phyloP scores from a whole-genome alignment of 2,329 filamentous ascomycete species.

The Stylonectria norvegica region DNA sequence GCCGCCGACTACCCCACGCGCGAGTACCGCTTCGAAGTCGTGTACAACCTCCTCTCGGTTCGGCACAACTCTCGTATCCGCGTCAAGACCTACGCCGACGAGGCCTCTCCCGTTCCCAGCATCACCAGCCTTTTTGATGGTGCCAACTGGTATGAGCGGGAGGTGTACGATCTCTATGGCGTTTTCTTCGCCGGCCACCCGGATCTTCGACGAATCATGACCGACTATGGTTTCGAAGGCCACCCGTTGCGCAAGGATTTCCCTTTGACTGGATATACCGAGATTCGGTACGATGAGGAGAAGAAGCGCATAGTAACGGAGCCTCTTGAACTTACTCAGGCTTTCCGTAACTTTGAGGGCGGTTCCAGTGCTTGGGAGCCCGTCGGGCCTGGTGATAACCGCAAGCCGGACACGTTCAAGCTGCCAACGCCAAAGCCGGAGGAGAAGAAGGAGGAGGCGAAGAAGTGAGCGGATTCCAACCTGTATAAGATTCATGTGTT shows the following conservation, averaged over 20 bases:
- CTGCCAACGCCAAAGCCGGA: constrained; percentile 94
- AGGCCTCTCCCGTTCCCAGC: constrained; percentile 88
- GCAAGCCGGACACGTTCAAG: constrained; percentile 85
- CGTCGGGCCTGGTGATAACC: constrained; percentile 66
- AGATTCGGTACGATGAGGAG: constrained; percentile 97
- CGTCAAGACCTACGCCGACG: constrained; percentile 98
- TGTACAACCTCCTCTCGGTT: constrained; percentile 95
- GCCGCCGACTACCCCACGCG: constrained; percentile 94
- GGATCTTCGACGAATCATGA: constrained; percentile 96
- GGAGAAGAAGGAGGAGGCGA: constrained; percentile 82
- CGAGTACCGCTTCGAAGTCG: constrained; percentile 93
- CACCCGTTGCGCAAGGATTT: constrained; percentile 98
- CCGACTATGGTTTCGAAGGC: constrained; percentile 97
- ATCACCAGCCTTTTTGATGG: constrained; percentile 85
- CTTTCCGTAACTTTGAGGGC: constrained; percentile 97
- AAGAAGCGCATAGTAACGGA: constrained; percentile 99
- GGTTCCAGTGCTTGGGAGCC: constrained; percentile 70
- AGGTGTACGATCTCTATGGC: constrained; percentile 96
- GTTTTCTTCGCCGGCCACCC: constrained; percentile 96
- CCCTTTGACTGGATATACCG: constrained; percentile 95
- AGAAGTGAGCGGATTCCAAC: constrained; percentile 64
- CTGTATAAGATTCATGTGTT: constrained; percentile 33
- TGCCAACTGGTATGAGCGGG: constrained; percentile 97
- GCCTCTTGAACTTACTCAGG: constrained; percentile 94
- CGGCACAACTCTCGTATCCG: constrained; percentile 95